These are phyloP conservation scores for Penicillium brevicompactum DNA, from an alignment of 2,329 filamentous ascomycete genomes.

Conservation along the genomic window DNA sequence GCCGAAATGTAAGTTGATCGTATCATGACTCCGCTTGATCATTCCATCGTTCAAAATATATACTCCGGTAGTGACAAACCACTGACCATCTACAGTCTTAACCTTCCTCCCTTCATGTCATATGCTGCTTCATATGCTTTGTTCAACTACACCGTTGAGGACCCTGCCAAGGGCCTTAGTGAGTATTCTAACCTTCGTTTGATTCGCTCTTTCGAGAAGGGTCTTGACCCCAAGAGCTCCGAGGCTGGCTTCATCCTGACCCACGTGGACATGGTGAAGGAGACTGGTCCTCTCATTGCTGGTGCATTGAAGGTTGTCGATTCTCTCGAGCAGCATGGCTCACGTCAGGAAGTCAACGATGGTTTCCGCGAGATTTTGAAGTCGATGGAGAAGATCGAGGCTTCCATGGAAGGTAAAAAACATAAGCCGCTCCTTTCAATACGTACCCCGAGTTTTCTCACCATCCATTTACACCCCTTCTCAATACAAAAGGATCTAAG, in stretches of 20 bases:
- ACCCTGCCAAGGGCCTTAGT: slow-evolving; percentile 55
- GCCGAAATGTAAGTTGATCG: slow-evolving; percentile 74
- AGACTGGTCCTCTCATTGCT: slow-evolving; percentile 75
- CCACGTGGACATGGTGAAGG: slow-evolving; percentile 91
- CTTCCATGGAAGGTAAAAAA: slow-evolving; percentile 70
- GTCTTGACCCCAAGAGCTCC: slow-evolving; percentile 81
- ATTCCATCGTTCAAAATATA: not conserved
- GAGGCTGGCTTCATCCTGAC: slow-evolving; percentile 96
- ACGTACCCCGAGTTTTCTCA: too few species aligned
- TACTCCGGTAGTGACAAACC: not conserved
- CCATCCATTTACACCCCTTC: too few species aligned
- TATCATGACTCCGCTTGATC: slow-evolving; percentile 1
- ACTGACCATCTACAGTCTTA: slow-evolving; percentile 50
- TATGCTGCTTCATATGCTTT: slow-evolving; percentile 67
- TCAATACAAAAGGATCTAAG: not conserved
- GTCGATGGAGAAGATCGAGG: slow-evolving; percentile 71
- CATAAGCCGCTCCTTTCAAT: not conserved
- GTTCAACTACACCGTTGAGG: slow-evolving; percentile 65
- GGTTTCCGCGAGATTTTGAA: slow-evolving; percentile 64
- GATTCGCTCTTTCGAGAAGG: slow-evolving; percentile 87
- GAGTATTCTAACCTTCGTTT: slow-evolving; percentile 71
- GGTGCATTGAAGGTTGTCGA: slow-evolving; percentile 71
- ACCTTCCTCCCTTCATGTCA: slow-evolving; percentile 92
- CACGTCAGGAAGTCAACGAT: slow-evolving; percentile 64
- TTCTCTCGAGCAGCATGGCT: slow-evolving; percentile 49